Percentiles rank a stretch among this genome's conserved stretches.
These are phyloP conservation scores for Pelargonium fulgidum DNA, from an alignment of 441 rosid species.

Conservation along the genomic window DNA sequence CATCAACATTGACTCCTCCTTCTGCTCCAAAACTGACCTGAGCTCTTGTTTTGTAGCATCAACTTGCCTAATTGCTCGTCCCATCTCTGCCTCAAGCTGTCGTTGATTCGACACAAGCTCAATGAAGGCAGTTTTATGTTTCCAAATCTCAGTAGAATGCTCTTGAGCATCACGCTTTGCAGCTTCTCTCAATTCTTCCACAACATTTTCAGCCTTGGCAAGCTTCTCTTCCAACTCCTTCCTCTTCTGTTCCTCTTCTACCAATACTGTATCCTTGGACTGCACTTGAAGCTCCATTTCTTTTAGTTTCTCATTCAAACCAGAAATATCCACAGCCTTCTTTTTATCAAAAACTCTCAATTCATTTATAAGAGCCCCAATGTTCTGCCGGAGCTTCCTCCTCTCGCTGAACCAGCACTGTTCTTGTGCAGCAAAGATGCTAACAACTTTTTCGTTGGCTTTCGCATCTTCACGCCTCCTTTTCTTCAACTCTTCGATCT, in stretches of 20 bases:
- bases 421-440: constrained; percentile 73
- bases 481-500: constrained; percentile 51
- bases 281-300: constrained; percentile 47
- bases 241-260: constrained; percentile 46
- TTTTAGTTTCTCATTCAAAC: constrained; percentile 27
- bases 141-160: constrained; percentile 67
- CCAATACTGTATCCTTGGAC: constrained; percentile 47
- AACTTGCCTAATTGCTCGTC: constrained; percentile 56
- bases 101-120: constrained; percentile 87
- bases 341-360: constrained; percentile 40
- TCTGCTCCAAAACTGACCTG: constrained; percentile 35
- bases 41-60: constrained; percentile 58
- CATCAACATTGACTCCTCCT: constrained; percentile 45
- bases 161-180: constrained; percentile 52
- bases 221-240: constrained; percentile 54
- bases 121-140: constrained; percentile 77
- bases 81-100: constrained; percentile 78
- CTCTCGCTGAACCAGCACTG: constrained; percentile 74
- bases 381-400: constrained; percentile 47
- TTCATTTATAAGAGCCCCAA: constrained; percentile 55
- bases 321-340: constrained; percentile 20
- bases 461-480: constrained; percentile 65
- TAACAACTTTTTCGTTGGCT: constrained; percentile 87
- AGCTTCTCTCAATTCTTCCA: constrained; percentile 22
- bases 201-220: constrained; percentile 27